Conservation (phyloP, 768 basidiomycete genomes). For the Rhizopogon salebrosus region DNA sequence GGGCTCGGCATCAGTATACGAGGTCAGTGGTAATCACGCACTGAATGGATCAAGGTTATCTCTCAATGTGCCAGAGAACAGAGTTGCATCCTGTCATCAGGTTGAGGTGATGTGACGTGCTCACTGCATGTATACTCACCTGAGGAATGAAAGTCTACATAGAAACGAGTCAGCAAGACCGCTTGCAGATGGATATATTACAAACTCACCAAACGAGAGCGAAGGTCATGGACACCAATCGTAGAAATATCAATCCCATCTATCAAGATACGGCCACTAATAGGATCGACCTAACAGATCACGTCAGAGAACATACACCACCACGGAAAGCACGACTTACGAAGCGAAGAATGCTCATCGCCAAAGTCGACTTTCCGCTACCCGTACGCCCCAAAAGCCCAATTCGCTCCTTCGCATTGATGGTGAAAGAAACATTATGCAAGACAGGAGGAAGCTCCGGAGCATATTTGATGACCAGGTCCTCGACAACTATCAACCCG, state of each 20-base stretch:
- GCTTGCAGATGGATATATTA: too few relatives aligned
- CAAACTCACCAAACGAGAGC: slow-evolving; percentile 63
- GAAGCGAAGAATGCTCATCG: slow-evolving; percentile 83
- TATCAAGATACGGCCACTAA: slow-evolving; percentile 68
- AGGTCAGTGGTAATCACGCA: slow-evolving; percentile 13
- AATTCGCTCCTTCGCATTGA: slow-evolving; percentile 69
- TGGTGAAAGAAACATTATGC: slow-evolving; percentile 65
- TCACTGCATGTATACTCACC: slow-evolving; percentile 5
- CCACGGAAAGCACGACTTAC: slow-evolving; percentile 33
- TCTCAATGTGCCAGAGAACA: slow-evolving; percentile 77
- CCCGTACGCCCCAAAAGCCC: slow-evolving; percentile 81
- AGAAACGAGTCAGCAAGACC: not conserved
- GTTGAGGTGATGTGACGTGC: not conserved
- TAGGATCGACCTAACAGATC: slow-evolving; percentile 59
- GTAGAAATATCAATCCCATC: slow-evolving; percentile 86
- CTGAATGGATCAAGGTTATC: slow-evolving; percentile 75
- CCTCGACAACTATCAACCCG: slow-evolving; percentile 60
- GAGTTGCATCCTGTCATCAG: slow-evolving; percentile 48
- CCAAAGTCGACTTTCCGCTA: slow-evolving; percentile 79
- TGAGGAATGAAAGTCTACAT: slow-evolving; percentile 84
- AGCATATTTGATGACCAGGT: slow-evolving; percentile 77
- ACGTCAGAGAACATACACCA: not conserved
- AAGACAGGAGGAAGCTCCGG: slow-evolving; percentile 81
- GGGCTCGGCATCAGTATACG: not conserved
- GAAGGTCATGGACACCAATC: slow-evolving; percentile 80